Conservation (phyloP, 768 basidiomycete genomes). For the Inosperma sp. region DNA sequence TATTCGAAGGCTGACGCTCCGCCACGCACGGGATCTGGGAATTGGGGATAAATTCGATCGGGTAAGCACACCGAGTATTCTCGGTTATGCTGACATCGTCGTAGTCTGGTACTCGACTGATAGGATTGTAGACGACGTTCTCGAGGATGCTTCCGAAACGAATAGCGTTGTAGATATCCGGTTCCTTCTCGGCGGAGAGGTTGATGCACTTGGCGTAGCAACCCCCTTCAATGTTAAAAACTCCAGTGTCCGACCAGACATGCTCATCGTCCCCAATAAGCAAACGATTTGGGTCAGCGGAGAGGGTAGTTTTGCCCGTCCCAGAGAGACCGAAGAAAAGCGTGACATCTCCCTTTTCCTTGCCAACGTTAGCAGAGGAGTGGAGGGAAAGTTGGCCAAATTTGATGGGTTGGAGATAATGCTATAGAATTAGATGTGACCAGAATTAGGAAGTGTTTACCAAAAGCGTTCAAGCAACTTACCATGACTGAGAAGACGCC, state of each 20-base stretch:
- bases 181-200: slow-evolving; percentile 95
- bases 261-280: slow-evolving; percentile 99
- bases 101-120: slow-evolving; percentile 82
- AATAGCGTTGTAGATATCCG: slow-evolving; percentile 95
- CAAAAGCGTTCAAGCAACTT: slow-evolving; percentile 15
- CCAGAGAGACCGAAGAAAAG: slow-evolving; percentile 99
- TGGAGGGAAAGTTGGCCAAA: slow-evolving; percentile 97
- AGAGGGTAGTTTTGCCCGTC: slow-evolving; percentile 98
- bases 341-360: slow-evolving; percentile 84
- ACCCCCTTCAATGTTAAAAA: slow-evolving; percentile 99
- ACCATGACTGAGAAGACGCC: slow-evolving; percentile 99
- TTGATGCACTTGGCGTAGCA: slow-evolving; percentile 99
- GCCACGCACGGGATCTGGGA: slow-evolving; percentile 91
- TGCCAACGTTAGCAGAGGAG: slow-evolving; percentile 96
- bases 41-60: slow-evolving; percentile 95
- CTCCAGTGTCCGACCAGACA: slow-evolving; percentile 97
- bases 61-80: slow-evolving; percentile 99
- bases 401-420: slow-evolving; percentile 98
- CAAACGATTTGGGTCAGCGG: slow-evolving; percentile 88
- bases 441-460: slow-evolving; percentile 11
- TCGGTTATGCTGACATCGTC: slow-evolving; percentile 96
- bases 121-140: slow-evolving; percentile 95
- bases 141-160: slow-evolving; percentile 95
- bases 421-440: slow-evolving; percentile 41
- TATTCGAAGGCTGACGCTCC: slow-evolving; percentile 84